Base-by-base conservation (phyloP, 441 rosid species). In the Erysimum pusillum region DNA sequence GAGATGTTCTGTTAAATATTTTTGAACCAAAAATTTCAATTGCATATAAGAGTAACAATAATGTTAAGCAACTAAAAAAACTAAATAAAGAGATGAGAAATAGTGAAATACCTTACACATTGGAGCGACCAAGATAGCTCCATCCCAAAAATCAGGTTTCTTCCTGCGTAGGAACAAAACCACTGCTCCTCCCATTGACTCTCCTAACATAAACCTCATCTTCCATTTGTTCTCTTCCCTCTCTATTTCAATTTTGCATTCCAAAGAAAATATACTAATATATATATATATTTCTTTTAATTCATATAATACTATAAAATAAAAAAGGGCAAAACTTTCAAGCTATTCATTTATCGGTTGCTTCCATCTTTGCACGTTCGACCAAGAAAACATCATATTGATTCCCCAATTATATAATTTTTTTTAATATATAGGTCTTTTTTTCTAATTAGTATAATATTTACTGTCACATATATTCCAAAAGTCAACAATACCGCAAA, bases 101-200 rank as follows among this genome's bases (percentile, higher is more conserved):
- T n/a, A 46, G 39, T 68, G 9, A 57, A 59, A 51, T 66, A 90
- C 98, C 94, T 89, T 91, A 67, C 96, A 90, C 97, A 91, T 94
- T 65, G 98, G 98, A 5, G 98, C 97, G 41, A 78, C 89, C 74
- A 94, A 53, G 48, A 94, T 39, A 39, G 93, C 92, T n/a, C 97
- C 98, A 75, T 86, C 85, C 96, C 98, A 91, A 41, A 82, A 90
- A 0, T 84, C 77, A 34, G 91, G 92, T 76, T 39, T 76, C 80
- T 84, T 85, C 66, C 86, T 86, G 63, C 82, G 85, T 4, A 91
- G 31, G 51, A 88, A 83, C 51, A 89, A 80, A 63, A 82, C 81
- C 73, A 91, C 82, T 12, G 96, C 96, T 81, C 97, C 98, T 83
- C 98, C 97, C 97, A 93, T 79, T 10, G 97, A 91, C 67, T 91